A percentile compares a stretch with the other conserved stretches of the same genome.
These are phyloP conservation scores for Apiospora kogelbergensis DNA, from an alignment of 2,329 filamentous ascomycete species.

Conservation along the genomic window DNA sequence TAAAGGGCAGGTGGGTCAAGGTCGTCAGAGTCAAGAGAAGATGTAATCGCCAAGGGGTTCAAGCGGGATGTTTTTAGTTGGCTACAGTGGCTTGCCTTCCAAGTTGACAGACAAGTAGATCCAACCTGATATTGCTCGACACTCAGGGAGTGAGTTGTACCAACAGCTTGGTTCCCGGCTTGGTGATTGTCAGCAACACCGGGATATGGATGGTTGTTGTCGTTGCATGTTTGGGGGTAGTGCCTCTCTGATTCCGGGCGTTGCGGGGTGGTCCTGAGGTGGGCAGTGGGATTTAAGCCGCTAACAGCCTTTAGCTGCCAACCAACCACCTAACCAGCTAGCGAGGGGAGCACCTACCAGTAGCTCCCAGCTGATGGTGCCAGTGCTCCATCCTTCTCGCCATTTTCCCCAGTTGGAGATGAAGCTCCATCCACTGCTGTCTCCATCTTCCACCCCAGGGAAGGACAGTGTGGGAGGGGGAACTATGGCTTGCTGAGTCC, in stretches of 20 bases:
- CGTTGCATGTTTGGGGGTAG: neutral
- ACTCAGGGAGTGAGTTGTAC: neutral
- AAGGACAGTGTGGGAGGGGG: neutral
- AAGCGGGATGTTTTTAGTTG: neutral
- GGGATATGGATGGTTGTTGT: neutral
- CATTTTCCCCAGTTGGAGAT: conserved; percentile 5
- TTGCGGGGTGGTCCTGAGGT: neutral
- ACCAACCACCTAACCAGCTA: neutral
- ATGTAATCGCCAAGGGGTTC: neutral
- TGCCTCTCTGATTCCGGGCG: neutral
- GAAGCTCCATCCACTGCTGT: neutral
- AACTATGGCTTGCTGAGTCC: neutral
- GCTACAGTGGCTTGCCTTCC: neutral
- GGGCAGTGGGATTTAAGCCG: neutral
- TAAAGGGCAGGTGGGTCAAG: neutral
- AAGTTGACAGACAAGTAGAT: neutral
- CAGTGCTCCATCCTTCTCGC: neutral
- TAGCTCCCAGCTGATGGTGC: neutral
- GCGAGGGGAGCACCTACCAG: neutral
- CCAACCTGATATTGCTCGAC: neutral
- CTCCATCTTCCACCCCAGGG: conserved; percentile 4
- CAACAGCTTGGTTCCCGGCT: neutral
- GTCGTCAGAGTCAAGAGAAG: neutral
- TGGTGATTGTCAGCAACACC: neutral
- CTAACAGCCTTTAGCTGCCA: neutral